phyloP scores from a whole-genome alignment of 2,329 filamentous ascomycete genomes.

The Clonostachys chloroleuca region DNA sequence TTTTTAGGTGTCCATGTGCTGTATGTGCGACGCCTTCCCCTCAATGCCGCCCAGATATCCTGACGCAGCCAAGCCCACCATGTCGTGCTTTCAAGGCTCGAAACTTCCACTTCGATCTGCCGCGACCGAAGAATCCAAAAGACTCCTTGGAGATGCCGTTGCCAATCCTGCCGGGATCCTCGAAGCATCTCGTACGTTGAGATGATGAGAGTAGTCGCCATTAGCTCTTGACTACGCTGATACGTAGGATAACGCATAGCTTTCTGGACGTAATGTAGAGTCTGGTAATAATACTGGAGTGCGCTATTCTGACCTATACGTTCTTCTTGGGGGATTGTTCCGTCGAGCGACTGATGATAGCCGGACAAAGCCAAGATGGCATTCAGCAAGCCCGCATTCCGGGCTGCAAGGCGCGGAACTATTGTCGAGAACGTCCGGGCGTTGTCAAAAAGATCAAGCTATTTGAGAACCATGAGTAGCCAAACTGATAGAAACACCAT shows the following conservation, averaged over 20 bases:
- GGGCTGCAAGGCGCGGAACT: slow-evolving; percentile 14
- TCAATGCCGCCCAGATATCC: slow-evolving; percentile 61
- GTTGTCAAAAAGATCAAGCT: slow-evolving; percentile 15
- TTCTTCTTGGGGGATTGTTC: slow-evolving; percentile 5
- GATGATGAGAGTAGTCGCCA: slow-evolving; percentile 55
- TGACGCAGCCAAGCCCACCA: slow-evolving; percentile 68
- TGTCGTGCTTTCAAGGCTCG: slow-evolving; percentile 50
- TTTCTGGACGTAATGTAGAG: slow-evolving; percentile 55
- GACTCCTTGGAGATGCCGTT: slow-evolving; percentile 58
- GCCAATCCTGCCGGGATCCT: slow-evolving; percentile 48
- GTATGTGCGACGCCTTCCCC: slow-evolving; percentile 49
- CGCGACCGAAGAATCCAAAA: slow-evolving; percentile 64
- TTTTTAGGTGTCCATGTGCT: slow-evolving; percentile 54
- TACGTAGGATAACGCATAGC: slow-evolving; percentile 55
- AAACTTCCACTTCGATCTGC: slow-evolving; percentile 53
- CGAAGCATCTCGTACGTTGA: slow-evolving; percentile 66
- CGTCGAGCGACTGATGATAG: slow-evolving; percentile 26
- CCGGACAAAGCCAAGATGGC: slow-evolving; percentile 51
- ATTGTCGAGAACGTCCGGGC: slow-evolving; percentile 10
- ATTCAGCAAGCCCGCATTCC: slow-evolving; percentile 52
- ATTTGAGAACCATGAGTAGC: neutral
- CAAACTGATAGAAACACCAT: neutral
- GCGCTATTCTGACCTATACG: slow-evolving; percentile 27
- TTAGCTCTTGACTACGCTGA: slow-evolving; percentile 50
- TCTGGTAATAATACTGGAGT: slow-evolving; percentile 57